Evolutionary conservation across 345 rosid species (phyloP), one percentile per base, ranked within the genome.

Genomic region (Corchorus olitorius): DNA sequence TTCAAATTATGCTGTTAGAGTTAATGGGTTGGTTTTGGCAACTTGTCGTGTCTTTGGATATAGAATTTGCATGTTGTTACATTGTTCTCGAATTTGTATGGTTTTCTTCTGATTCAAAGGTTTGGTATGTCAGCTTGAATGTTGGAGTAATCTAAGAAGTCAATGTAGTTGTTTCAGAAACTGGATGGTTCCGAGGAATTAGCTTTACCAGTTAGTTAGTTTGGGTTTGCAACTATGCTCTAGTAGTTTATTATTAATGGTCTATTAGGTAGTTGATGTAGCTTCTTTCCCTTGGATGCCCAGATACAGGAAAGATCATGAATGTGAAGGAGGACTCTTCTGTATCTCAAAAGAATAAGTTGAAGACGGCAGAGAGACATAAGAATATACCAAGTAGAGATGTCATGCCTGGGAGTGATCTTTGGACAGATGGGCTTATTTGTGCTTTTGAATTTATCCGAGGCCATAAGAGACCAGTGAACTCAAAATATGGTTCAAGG

Each of bases 381-480:
- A 77, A 34, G 70, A 53, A 58, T 33, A 48, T 52, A 46, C 33
- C 67, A 33, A 77, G 61, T 60, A 77, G 80, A 81, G 96, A 88
- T 81, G 78, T 74, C 39, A 53, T 50, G 10, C 88, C 91, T 19
- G 83, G 81, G 55, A 83, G 83, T 83, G 92, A 89, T 70, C 88
- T 90, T 45, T 96, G 99, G 99, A 88, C 78, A 13, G 96, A 92
- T 75, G 99, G 99, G 75, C 91, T 96, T 72, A 88, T 96, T 33
- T 93, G 94, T 54, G 98, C 97, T 78, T 95, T 92, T 82, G 98
- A 93, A 72, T 91, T 84, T 66, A 80, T 91, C 46, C 83, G 87
- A 70, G 90, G 86, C 59, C 85, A 39, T 34, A 87, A 19, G 77
- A 83, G 79, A 75, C 62, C 83, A 8, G 2, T 54, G 43, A 64